phyloP scores from a whole-genome alignment of 2,329 filamentous ascomycete genomes.

The Niveomyces coronatus region DNA sequence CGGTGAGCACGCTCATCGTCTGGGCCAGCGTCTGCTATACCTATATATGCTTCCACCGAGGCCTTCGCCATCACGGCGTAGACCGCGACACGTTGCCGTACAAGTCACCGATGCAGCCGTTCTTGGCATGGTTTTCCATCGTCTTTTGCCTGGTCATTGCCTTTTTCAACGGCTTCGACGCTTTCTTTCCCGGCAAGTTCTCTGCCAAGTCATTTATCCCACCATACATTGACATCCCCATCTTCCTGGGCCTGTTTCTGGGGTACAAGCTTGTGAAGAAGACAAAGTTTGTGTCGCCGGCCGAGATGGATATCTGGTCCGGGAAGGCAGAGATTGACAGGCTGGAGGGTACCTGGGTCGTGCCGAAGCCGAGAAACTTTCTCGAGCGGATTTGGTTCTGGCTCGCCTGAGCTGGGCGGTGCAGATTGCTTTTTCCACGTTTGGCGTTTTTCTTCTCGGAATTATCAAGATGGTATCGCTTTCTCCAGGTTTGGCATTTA shows the following conservation, averaged over 20 bases:
- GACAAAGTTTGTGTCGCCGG: conserved; percentile 35
- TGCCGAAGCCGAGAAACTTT: conserved; percentile 25
- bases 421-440: too few relatives aligned
- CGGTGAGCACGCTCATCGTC: conserved; percentile 59
- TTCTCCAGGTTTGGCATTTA: too few relatives aligned
- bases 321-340: conserved; percentile 29
- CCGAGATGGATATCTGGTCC: conserved; percentile 31
- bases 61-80: conserved; percentile 54
- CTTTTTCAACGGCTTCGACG: conserved; percentile 62
- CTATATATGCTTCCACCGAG: conserved; percentile 60
- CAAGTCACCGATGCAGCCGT: conserved; percentile 57
- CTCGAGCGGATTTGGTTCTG: conserved; percentile 30
- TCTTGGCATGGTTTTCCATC: conserved; percentile 53
- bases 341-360: conserved; percentile 27
- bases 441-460: too few relatives aligned
- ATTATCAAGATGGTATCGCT: too few relatives aligned
- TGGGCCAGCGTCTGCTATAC: conserved; percentile 58
- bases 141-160: conserved; percentile 53
- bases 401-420: conserved; percentile 21
- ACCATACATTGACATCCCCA: conserved; percentile 56
- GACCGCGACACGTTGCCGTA: conserved; percentile 55
- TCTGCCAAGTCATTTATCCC: conserved; percentile 49
- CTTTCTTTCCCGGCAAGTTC: conserved; percentile 50
- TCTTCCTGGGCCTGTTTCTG: conserved; percentile 52
- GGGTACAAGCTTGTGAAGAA: conserved; percentile 57